Evolutionary conservation across 768 basidiomycete species (phyloP).

Genomic region (Boletus reticulatus): DNA sequence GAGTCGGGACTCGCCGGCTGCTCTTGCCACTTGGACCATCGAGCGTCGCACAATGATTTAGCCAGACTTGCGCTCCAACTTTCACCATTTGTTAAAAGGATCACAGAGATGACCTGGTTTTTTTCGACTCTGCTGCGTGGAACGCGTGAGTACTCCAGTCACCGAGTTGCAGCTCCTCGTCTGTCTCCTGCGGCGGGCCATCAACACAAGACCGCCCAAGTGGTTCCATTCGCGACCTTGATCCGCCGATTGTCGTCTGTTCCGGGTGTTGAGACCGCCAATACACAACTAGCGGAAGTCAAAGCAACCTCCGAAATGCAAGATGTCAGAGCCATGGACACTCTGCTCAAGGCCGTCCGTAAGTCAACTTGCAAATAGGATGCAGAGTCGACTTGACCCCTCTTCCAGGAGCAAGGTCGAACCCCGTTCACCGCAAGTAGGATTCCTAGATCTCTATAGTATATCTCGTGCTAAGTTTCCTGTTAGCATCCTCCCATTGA

Average conservation of each 20-base stretch:
- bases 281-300: conserved; percentile 8
- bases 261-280: not conserved
- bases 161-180: not conserved
- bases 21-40: too few species aligned
- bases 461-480: conserved; percentile 6
- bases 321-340: conserved; percentile 58
- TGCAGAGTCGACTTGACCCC: not conserved
- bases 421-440: conserved; percentile 54
- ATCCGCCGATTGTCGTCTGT: conserved; percentile 2
- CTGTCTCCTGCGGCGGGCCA: not conserved
- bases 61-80: too few species aligned
- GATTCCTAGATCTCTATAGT: not conserved
- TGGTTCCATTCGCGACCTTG: not conserved
- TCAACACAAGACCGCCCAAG: not conserved
- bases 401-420: conserved; percentile 44
- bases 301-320: conserved; percentile 48
- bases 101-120: not conserved
- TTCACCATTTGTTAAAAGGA: too few species aligned
- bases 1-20: too few species aligned
- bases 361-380: conserved; percentile 28
- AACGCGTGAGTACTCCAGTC: not conserved
- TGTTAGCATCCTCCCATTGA: conserved; percentile 53
- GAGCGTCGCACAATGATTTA: too few species aligned
- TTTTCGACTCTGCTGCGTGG: conserved; percentile 30
- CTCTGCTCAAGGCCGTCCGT: conserved; percentile 55